These are phyloP conservation scores for Phytopythium boreale DNA, from an alignment of 352 stramenopile genomes.

Conservation along the genomic window DNA sequence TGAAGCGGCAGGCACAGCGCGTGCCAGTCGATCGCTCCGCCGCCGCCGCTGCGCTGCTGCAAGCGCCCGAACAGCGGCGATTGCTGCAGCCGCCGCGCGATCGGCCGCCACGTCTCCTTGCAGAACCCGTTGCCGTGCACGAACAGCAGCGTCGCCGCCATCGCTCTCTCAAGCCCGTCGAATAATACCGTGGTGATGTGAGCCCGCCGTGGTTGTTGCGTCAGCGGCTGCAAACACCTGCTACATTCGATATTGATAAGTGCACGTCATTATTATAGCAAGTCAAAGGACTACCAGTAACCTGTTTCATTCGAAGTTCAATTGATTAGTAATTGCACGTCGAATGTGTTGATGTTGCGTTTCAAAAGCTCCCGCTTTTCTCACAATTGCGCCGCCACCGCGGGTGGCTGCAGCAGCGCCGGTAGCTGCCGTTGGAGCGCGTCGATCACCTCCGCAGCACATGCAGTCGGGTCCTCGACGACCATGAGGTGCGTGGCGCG, in stretches of 20 bases:
- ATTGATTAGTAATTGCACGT: not conserved
- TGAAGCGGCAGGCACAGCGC: slow-evolving; percentile 29
- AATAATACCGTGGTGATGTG: not conserved
- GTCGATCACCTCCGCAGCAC: slow-evolving; percentile 8
- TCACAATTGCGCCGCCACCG: too few relatives aligned
- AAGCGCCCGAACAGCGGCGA: not conserved
- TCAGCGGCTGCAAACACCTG: too few relatives aligned
- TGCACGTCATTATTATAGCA: too few relatives aligned
- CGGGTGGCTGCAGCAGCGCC: not conserved
- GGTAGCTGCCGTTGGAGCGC: slow-evolving; percentile 26
- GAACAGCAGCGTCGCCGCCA: slow-evolving; percentile 39
- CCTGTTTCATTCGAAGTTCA: too few relatives aligned
- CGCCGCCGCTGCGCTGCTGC: slow-evolving; percentile 1
- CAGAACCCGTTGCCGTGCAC: slow-evolving; percentile 54
- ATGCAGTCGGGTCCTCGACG: slow-evolving; percentile 35
- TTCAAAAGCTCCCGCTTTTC: not conserved
- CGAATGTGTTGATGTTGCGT: not conserved
- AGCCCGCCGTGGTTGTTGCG: too few relatives aligned
- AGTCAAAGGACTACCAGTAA: too few relatives aligned
- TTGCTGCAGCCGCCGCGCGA: slow-evolving; percentile 31
- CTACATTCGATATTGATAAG: too few relatives aligned
- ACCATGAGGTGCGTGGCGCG: slow-evolving; percentile 33
- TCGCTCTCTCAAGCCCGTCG: not conserved
- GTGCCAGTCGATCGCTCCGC: slow-evolving; percentile 13
- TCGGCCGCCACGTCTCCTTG: slow-evolving; percentile 41